Evolutionary conservation across 2,329 filamentous ascomycete species (phyloP).

Genomic region (Xylariaceae sp.): DNA sequence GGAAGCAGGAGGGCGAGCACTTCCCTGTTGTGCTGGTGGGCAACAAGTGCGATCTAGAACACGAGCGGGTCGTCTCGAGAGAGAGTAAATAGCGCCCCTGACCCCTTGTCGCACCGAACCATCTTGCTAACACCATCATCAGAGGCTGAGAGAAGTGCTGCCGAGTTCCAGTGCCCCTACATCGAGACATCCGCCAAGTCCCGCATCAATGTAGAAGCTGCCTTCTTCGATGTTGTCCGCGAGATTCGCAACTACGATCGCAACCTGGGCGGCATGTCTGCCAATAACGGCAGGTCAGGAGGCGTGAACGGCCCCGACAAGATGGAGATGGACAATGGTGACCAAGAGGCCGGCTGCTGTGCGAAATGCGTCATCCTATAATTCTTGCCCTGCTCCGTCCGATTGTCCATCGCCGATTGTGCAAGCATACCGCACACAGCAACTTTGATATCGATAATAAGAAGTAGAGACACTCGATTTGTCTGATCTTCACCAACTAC

Average conservation of each 20-base stretch:
- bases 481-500: slow-evolving; percentile 11
- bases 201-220: slow-evolving; percentile 95
- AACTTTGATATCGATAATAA: too few species aligned
- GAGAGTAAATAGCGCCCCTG: slow-evolving; percentile 61
- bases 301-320: slow-evolving; percentile 63
- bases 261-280: slow-evolving; percentile 87
- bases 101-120: slow-evolving; percentile 1
- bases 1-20: slow-evolving; percentile 77
- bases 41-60: slow-evolving; percentile 98
- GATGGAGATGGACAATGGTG: slow-evolving; percentile 74
- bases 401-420: too few species aligned
- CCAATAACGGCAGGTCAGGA: slow-evolving; percentile 64
- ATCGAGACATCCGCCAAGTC: slow-evolving; percentile 99
- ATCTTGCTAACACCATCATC: slow-evolving; percentile 21
- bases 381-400: too few species aligned
- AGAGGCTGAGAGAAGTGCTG: slow-evolving; percentile 67
- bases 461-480: too few species aligned
- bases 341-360: slow-evolving; percentile 74
- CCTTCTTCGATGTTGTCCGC: slow-evolving; percentile 97
- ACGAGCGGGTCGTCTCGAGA: slow-evolving; percentile 84
- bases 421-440: too few species aligned
- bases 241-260: slow-evolving; percentile 98
- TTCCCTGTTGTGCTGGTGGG: slow-evolving; percentile 99
- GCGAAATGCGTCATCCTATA: slow-evolving; percentile 86
- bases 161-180: slow-evolving; percentile 86